Evolutionary conservation across 805 yeast genomes (phyloP).

Genomic region (Barnettozyma californica): DNA sequence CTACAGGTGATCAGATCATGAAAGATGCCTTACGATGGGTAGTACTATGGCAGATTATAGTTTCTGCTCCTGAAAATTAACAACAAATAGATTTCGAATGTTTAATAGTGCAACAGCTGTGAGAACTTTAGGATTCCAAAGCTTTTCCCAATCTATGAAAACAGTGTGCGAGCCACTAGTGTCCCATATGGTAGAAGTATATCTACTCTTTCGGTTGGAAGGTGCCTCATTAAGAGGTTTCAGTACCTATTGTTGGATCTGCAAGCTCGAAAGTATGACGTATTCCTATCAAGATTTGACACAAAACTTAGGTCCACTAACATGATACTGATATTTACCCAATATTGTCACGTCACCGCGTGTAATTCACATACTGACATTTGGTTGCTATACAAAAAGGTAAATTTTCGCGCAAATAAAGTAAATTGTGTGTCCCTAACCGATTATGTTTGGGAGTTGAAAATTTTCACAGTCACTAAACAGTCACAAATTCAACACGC

Average conservation of each 20-base stretch:
- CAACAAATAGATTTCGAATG: no score
- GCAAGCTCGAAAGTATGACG: background rate
- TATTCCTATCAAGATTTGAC: background rate
- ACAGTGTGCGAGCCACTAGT: no score
- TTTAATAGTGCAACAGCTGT: no score
- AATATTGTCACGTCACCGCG: background rate
- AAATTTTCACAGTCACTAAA: constrained; percentile 30
- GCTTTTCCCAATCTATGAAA: no score
- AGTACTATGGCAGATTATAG: no score
- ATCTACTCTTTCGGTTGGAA: no score
- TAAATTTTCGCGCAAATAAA: background rate
- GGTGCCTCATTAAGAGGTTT: background rate
- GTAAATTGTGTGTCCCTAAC: background rate
- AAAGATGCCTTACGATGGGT: no score
- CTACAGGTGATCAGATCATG: no score
- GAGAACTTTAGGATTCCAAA: no score
- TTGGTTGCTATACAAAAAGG: background rate
- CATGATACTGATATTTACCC: background rate
- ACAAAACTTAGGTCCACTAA: background rate
- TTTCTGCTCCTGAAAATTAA: no score
- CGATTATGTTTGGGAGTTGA: constrained; percentile 4
- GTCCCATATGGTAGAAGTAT: no score
- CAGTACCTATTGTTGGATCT: background rate
- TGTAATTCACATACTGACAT: background rate
- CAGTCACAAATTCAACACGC: constrained; percentile 19